phyloP scores from a whole-genome alignment of 805 yeast genomes.

The Ogataea paraovalis region DNA sequence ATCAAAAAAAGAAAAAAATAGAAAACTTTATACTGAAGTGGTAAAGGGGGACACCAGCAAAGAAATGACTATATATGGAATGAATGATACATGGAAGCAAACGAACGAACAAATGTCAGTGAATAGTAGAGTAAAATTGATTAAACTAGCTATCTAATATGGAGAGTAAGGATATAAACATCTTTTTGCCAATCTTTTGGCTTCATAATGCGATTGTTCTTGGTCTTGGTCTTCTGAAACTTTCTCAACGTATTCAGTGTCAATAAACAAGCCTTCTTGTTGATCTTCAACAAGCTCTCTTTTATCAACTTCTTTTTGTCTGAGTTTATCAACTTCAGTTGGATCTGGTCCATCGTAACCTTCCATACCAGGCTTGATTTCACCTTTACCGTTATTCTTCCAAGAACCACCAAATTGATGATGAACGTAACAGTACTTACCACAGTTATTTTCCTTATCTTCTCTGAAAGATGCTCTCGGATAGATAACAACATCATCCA shows the following conservation, averaged over 20 bases:
- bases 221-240: slow-evolving; percentile 6
- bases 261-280: background rate
- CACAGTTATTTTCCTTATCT: slow-evolving; percentile 32
- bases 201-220: background rate
- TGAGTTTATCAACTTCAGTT: slow-evolving; percentile 15
- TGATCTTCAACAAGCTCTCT: slow-evolving; percentile 11
- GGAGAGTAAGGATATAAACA: slow-evolving; percentile 21
- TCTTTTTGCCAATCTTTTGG: slow-evolving; percentile 16
- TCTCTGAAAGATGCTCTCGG: slow-evolving; percentile 33
- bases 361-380: slow-evolving; percentile 30
- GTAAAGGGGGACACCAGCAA: no score
- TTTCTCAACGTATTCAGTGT: no score
- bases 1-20: background rate
- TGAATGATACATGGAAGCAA: no score
- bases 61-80: no score
- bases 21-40: background rate
- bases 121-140: background rate
- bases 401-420: slow-evolving; percentile 36
- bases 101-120: background rate
- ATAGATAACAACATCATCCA: slow-evolving; percentile 33
- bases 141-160: slow-evolving; percentile 6
- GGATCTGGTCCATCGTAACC: slow-evolving; percentile 23
- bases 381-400: slow-evolving; percentile 35
- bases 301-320: slow-evolving; percentile 12
- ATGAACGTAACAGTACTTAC: slow-evolving; percentile 32